phyloP scores from a whole-genome alignment of 352 stramenopile genomes.

The Globisporangium spinosum region DNA sequence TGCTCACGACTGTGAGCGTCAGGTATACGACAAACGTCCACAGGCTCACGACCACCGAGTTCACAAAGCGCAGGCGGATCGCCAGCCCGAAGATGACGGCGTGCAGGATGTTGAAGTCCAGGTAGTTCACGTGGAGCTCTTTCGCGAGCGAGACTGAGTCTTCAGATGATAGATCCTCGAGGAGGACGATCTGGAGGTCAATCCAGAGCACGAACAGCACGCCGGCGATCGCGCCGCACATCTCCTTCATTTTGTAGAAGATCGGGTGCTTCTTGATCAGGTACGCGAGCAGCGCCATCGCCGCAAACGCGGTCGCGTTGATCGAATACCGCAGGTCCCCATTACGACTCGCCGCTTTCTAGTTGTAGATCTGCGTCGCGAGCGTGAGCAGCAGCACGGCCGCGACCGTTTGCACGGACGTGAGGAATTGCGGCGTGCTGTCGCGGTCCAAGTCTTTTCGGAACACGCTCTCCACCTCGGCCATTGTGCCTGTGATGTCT shows the following conservation, averaged over 20 bases:
- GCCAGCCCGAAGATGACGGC: constrained; percentile 53
- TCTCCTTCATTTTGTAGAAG: constrained; percentile 38
- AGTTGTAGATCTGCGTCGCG: constrained; percentile 39
- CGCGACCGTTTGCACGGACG: constrained; percentile 31
- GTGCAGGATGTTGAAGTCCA: constrained; percentile 53
- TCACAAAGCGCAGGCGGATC: constrained; percentile 57
- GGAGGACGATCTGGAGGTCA: constrained; percentile 41
- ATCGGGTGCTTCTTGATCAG: constrained; percentile 30
- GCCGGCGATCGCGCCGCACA: constrained; percentile 23
- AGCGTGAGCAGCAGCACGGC: constrained; percentile 35
- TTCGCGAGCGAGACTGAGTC: not conserved
- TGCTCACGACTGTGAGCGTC: constrained; percentile 16
- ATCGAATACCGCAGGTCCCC: constrained; percentile 36
- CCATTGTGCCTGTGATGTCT: constrained; percentile 37
- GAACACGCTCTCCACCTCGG: constrained; percentile 58
- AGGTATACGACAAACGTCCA: constrained; percentile 40
- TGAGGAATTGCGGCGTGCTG: constrained; percentile 49
- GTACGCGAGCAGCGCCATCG: constrained; percentile 27
- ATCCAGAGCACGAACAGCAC: constrained; percentile 35
- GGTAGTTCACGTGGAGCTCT: constrained; percentile 22
- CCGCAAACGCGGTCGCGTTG: constrained; percentile 25
- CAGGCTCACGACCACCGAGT: constrained; percentile 40
- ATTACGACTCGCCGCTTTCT: constrained; percentile 17
- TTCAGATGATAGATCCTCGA: not conserved
- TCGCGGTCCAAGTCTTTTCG: constrained; percentile 43